Percentiles rank a stretch among this genome's conserved stretches.
Evolutionary conservation across 208 protist species (phyloP).

Genomic region (Trichomonas tenax): DNA sequence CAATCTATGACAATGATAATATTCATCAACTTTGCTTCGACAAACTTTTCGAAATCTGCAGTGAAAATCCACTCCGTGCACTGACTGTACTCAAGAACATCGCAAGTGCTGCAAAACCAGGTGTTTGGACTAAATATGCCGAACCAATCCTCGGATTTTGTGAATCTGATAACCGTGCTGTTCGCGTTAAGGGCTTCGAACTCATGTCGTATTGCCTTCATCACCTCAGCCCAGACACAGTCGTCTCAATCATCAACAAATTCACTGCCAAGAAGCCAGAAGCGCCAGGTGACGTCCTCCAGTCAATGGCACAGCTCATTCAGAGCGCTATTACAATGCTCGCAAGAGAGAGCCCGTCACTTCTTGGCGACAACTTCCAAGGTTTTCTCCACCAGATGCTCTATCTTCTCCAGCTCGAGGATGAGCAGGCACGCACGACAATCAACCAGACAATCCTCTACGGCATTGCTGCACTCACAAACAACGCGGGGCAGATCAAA

Average conservation of each 20-base stretch:
- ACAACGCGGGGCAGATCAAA: background rate
- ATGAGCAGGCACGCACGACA: background rate
- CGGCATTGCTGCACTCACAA: background rate
- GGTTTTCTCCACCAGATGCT: background rate
- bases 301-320: background rate
- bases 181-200: background rate
- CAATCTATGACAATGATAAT: background rate
- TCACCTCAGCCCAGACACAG: background rate
- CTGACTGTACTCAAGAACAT: background rate
- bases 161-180: background rate
- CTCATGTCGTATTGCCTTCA: background rate
- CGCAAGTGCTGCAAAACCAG: background rate
- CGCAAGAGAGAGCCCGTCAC: background rate
- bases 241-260: background rate
- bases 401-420: background rate
- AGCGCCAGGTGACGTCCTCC: background rate
- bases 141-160: background rate
- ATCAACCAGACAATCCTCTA: background rate
- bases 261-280: background rate
- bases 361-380: background rate
- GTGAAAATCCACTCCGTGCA: background rate
- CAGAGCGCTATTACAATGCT: background rate
- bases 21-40: background rate
- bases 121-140: background rate
- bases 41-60: background rate